Evolutionary conservation across 2,329 filamentous ascomycete species (phyloP).

Genomic region (Aspergillus brunneoviolaceus): DNA sequence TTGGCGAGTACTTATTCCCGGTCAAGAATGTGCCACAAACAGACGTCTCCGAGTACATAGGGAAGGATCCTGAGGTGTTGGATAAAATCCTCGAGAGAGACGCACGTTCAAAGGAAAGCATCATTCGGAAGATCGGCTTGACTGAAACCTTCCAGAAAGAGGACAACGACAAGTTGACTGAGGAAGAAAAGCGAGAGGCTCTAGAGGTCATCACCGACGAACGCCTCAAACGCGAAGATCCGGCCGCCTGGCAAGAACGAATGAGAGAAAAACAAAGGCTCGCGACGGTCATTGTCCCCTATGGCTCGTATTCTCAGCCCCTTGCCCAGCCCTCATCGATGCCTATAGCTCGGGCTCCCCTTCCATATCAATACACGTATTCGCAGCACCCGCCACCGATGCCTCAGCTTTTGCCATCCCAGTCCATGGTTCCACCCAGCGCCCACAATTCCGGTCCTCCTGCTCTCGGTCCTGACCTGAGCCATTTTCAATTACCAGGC

Average conservation of each 20-base stretch:
- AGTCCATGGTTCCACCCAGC: slow-evolving; percentile 4
- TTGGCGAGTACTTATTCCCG: slow-evolving; percentile 58
- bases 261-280: slow-evolving; percentile 19
- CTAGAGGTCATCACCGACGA: slow-evolving; percentile 46
- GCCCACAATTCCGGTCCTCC: slow-evolving; percentile 21
- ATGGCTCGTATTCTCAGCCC: neutral
- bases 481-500: slow-evolving; percentile 7
- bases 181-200: slow-evolving; percentile 60
- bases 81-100: slow-evolving; percentile 52
- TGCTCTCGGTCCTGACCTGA: slow-evolving; percentile 25
- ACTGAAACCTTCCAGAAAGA: slow-evolving; percentile 74
- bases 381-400: neutral
- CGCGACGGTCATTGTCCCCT: neutral
- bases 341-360: neutral
- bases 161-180: slow-evolving; percentile 61
- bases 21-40: slow-evolving; percentile 55
- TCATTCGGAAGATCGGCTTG: slow-evolving; percentile 54
- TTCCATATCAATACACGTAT: neutral
- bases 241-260: slow-evolving; percentile 30
- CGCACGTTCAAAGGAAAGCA: slow-evolving; percentile 18
- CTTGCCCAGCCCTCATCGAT: neutral
- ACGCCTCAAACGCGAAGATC: slow-evolving; percentile 39
- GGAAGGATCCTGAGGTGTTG: slow-evolving; percentile 60
- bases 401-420: neutral
- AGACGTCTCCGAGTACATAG: slow-evolving; percentile 54